phyloP scores from a whole-genome alignment of 345 rosid genomes.

The Dovyalis caffra region DNA sequence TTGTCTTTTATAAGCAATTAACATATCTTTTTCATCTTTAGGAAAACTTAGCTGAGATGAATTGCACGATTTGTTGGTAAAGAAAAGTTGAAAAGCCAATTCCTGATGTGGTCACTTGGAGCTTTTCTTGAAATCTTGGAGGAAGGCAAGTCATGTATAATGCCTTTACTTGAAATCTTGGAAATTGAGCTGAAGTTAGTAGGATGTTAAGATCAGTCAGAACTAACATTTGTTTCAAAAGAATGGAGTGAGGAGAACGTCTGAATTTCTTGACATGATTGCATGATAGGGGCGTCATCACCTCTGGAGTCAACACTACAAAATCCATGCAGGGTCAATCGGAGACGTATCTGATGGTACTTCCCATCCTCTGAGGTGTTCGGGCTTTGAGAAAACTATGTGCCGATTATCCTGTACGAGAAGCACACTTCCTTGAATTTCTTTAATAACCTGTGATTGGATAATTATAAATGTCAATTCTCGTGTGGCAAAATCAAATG shows the following conservation, averaged over 20 bases:
- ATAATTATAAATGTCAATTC: conserved; percentile 1
- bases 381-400: too few relatives aligned
- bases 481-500: too few relatives aligned
- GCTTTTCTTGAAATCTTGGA: not conserved
- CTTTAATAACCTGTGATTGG: not conserved
- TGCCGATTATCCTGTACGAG: too few relatives aligned
- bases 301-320: not conserved
- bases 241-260: not conserved
- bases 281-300: not conserved
- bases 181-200: not conserved
- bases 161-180: not conserved
- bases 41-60: not conserved
- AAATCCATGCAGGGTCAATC: not conserved
- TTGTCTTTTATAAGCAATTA: not conserved
- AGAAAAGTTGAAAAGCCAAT: not conserved
- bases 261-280: not conserved
- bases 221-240: not conserved
- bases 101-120: not conserved
- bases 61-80: conserved; percentile 6
- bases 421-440: not conserved
- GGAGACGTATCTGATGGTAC: not conserved
- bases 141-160: not conserved
- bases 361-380: not conserved
- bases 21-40: not conserved
- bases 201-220: not conserved